Evolutionary conservation across 257 asterid species (phyloP), one percentile per base, ranked within the genome.

Genomic region (Catharanthus roseus): DNA sequence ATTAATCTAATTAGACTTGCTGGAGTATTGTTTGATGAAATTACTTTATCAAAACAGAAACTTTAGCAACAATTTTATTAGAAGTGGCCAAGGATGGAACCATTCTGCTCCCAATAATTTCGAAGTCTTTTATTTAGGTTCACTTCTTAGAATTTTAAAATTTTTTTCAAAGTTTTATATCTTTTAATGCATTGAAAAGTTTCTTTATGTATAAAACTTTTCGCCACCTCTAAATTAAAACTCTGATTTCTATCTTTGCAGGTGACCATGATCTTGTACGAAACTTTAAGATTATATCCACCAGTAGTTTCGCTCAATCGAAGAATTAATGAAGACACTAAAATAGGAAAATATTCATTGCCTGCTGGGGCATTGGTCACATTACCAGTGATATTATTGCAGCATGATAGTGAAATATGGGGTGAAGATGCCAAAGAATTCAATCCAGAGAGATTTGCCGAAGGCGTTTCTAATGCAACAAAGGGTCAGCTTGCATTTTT

Each of bases 251-350:
- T n/a, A n/a, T n/a, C n/a, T n/a, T n/a, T n/a, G n/a, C 72, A 82
- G 86, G 76, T 82, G 12, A 79, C 78, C 18, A 79, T 79, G 86
- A 77, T 82, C 33, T 70, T 78, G 62, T 54, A 65, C 24, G 83
- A 82, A 70, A 68, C 77, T 6, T 41, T 82, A 42, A 70, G 86
- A 45, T 62, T 82, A 5, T 82, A 78, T 41, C 83, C 83, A 13
- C 79, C 86, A 4, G 11, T 71, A 21, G 58, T 71, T 31, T 33
- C 45, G 21, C 10, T 57, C 0, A 29, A 24, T 6, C 68, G 86
- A 71, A 60, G 45, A 33, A 68, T 70, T 63, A 36, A 50, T 2
- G 19, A 75, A 34, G 80, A 75, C 49, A 79, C 67, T 2, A 65
- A 45, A 45, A 23, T 81, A 64, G 79, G 81, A 50, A 62, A 75